A percentile compares a stretch with the other conserved stretches of the same genome.
These are phyloP conservation scores for Syncephalastrum contaminatum DNA, from an alignment of 371 early-diverging fungal genomes.

Conservation along the genomic window DNA sequence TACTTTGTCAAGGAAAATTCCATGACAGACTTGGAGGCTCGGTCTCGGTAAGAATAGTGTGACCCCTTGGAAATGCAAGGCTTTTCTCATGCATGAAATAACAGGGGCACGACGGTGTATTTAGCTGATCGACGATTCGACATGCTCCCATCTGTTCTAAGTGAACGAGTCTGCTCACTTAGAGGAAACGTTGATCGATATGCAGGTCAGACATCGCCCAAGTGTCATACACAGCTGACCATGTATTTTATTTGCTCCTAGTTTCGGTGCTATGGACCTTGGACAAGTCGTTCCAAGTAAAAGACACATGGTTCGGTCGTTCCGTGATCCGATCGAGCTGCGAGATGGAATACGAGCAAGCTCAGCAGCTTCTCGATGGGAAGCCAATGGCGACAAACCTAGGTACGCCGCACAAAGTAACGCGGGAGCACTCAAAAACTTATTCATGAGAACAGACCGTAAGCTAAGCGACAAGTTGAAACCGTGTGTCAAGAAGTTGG, in stretches of 20 bases:
- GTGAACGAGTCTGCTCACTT: slow-evolving; percentile 86
- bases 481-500: slow-evolving; percentile 49
- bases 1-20: slow-evolving; percentile 83
- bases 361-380: slow-evolving; percentile 83
- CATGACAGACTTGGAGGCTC: slow-evolving; percentile 87
- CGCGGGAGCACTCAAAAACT: too few species aligned
- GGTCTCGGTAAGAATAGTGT: slow-evolving; percentile 42
- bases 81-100: not conserved
- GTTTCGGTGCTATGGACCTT: slow-evolving; percentile 78
- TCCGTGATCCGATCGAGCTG: slow-evolving; percentile 80
- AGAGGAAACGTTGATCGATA: slow-evolving; percentile 80
- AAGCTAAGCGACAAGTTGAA: slow-evolving; percentile 47
- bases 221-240: not conserved
- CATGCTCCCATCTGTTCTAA: slow-evolving; percentile 96
- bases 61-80: not conserved
- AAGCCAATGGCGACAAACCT: slow-evolving; percentile 45
- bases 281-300: slow-evolving; percentile 51
- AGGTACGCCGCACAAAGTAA: slow-evolving; percentile 16
- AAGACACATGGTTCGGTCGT: slow-evolving; percentile 73
- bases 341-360: slow-evolving; percentile 92
- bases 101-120: slow-evolving; percentile 93
- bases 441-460: slow-evolving; percentile 21
- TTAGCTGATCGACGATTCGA: slow-evolving; percentile 91
- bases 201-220: slow-evolving; percentile 48
- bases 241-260: slow-evolving; percentile 26